These are phyloP conservation scores for Symbiotaphrina buchneri DNA, from an alignment of 495 filamentous ascomycete genomes.

Conservation along the genomic window DNA sequence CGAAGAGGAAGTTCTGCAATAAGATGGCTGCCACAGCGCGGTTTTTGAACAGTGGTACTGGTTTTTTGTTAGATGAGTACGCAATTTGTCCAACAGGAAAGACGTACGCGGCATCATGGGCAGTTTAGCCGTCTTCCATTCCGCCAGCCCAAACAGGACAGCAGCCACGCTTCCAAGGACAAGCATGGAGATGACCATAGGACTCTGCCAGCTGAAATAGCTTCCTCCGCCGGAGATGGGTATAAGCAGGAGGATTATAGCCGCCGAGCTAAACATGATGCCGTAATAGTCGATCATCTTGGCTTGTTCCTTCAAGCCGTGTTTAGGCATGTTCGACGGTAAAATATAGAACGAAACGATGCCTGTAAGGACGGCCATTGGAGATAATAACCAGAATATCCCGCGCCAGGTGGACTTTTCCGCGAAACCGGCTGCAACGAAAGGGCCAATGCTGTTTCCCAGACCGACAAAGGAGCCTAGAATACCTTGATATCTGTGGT, in stretches of 20 bases:
- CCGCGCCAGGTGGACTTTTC: conserved; percentile 13
- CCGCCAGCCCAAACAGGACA: conserved; percentile 26
- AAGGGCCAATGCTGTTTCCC: conserved; percentile 19
- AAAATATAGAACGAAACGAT: conserved; percentile 14
- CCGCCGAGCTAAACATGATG: conserved; percentile 22
- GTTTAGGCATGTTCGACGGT: conserved; percentile 14
- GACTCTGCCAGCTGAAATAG: conserved; percentile 34
- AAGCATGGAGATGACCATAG: conserved; percentile 40
- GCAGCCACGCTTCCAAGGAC: conserved; percentile 22
- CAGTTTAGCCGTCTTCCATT: conserved; percentile 31
- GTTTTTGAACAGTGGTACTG: conserved; percentile 30
- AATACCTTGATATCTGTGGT: conserved; percentile 21
- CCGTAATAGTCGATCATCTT: conserved; percentile 33
- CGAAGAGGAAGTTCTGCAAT: conserved; percentile 35
- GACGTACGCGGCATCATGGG: conserved; percentile 35
- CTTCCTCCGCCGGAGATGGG: conserved; percentile 39
- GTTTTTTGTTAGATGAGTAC: conserved; percentile 8
- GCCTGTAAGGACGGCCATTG: conserved; percentile 8
- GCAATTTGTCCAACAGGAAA: conserved; percentile 2
- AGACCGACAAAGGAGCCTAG: conserved; percentile 16
- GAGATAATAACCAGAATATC: conserved; percentile 12
- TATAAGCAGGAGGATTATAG: conserved; percentile 32
- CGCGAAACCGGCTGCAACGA: conserved; percentile 15
- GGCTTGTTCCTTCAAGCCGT: conserved; percentile 16
- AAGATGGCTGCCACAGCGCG: conserved; percentile 26